Base-by-base conservation (phyloP, 179 eudicot species). In the Silene vulgaris region DNA sequence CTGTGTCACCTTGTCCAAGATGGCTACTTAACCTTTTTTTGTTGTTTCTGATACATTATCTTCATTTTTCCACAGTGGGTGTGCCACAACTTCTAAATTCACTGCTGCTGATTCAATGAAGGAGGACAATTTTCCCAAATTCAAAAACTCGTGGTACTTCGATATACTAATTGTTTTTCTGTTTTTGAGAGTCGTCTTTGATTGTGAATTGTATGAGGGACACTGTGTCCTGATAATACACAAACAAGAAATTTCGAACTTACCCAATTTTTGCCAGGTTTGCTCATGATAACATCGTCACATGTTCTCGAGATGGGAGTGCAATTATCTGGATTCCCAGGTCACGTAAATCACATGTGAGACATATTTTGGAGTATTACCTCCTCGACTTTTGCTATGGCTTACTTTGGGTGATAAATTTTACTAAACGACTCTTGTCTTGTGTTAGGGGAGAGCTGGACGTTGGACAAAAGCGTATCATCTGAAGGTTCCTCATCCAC, bases 251-350 rank as follows among this genome's bases (percentile, higher is more conserved):
- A 45, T 19, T 30, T 77, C 43, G 20, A 59, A 69, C 71, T 70
- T 66, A 70, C 63, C 50, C 54, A 69, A 57, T n/a, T 30, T 52
- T 60, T 70, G 32, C 26, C 89, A 96, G 97, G 97, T 91, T 89
- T 79, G 84, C 93, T 8, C 97, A 91, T 80, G 98, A 94, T 84
- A 94, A 91, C 85, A 94, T 94, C 56, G 98, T 94, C 68, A 94
- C 98, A 29, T 94, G 97, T 80, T 94, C 98, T 75, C 90, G 97
- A 61, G 98, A 94, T 85, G 98, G 98, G 57, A 94, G 98, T 80
- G 98, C 98, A 75, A 94, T 94, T 29, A 94, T 94, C 60, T 94
- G 98, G 98, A 86, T 90, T 85, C 98, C 97, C 56, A 88, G 91
- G 82, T 90, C 98, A 64, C 98, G 98, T 66, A 94, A 90, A 89